Evolutionary conservation across 2,329 filamentous ascomycete species (phyloP), one percentile per base, ranked within the genome.

Genomic region (Beauveria scarabaeidicola): DNA sequence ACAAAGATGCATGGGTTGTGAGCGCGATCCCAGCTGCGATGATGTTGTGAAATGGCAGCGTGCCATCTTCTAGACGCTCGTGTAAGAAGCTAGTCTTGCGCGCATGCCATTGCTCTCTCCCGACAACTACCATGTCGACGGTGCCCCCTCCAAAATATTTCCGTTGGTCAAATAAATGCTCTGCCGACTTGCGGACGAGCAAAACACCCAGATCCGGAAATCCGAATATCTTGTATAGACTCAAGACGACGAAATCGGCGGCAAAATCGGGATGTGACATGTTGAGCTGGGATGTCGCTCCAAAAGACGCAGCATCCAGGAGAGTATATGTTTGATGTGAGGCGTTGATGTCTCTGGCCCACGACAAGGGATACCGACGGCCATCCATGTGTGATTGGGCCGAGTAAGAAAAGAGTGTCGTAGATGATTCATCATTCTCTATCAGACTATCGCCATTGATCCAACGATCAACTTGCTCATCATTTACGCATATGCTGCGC

Each of bases 211-310:
- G 77, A 69, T 97, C 90, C 0, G 93, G 93, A 64, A 97, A 97
- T 1, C 94, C 93, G 71, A 97, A 97, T n/a, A 97, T 92, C 72
- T 97, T 99, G 76, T 97, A 95, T 64, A 97, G 85, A 71, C 92
- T 97, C 46, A 97, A 68, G 0, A 90, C 88, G 0, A 84, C 87
- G 65, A 97, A 97, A 70, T 97, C 93, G 1, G 93, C 89, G 0
- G 88, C 85, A 0, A 74, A 69, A 0, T 77, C 74, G 0, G 79
- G 66, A 64, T 89, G 75, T 59, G 83, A 78, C 2, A 97, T 75
- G 67, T 95, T 83, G 7, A 97, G 76, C 1, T 84, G 84, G 5
- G 89, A 84, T 0, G 92, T 96, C 8, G 91, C 86, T 10, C 86
- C 87, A 11, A 90, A 78, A 0, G 91, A 89, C 5, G 94, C 91